Percentiles rank a stretch among this genome's conserved stretches.
Evolutionary conservation across 306 rosid genomes (phyloP).

Genomic region (Ormosia semicastrata): DNA sequence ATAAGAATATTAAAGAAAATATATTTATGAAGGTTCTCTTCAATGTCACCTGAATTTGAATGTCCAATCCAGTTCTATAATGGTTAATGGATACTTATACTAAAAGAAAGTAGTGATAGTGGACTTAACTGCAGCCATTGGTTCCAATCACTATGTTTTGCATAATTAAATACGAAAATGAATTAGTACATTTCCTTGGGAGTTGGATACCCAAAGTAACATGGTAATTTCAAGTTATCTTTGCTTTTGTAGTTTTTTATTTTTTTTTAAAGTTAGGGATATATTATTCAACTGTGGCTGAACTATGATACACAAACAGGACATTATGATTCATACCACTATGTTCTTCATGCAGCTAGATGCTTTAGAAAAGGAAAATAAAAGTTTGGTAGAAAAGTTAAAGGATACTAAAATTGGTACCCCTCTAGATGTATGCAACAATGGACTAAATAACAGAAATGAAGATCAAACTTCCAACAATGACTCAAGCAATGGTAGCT

Average conservation of each 20-base stretch:
- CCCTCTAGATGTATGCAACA: conserved; percentile 23
- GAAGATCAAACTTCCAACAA: conserved; percentile 49
- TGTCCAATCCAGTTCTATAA: not conserved
- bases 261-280: not conserved
- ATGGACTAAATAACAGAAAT: conserved; percentile 36
- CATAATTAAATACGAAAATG: not conserved
- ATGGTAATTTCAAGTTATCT: not conserved
- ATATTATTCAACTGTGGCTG: not conserved
- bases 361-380: conserved; percentile 57
- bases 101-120: not conserved
- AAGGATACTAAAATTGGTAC: conserved; percentile 26
- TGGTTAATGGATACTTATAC: not conserved
- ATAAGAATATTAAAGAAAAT: not conserved
- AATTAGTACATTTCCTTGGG: not conserved
- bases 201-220: not conserved
- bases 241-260: not conserved
- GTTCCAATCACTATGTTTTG: not conserved
- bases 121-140: not conserved
- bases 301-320: not conserved
- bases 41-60: not conserved
- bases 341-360: conserved; percentile 54
- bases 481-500: conserved; percentile 40
- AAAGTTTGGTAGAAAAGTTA: conserved; percentile 46
- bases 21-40: not conserved
- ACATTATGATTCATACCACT: not conserved